These are phyloP conservation scores for Ottelia alismoides DNA, from an alignment of 106 monocot genomes.

Conservation along the genomic window DNA sequence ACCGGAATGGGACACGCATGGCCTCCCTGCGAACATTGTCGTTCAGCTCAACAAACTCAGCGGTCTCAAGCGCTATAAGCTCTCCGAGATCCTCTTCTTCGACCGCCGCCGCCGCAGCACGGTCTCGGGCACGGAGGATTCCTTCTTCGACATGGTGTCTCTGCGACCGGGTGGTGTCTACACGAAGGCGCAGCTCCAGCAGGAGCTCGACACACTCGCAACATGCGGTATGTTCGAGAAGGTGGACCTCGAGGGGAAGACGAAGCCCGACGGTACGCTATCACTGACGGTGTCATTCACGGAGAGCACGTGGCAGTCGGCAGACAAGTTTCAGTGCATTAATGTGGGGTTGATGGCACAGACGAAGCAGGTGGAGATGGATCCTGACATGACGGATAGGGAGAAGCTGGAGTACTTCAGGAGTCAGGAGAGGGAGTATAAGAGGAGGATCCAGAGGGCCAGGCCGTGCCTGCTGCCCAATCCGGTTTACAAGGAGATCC, in stretches of 20 bases:
- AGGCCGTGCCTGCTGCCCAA: constrained; percentile 63
- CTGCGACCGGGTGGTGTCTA: constrained; percentile 76
- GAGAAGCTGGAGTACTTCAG: constrained; percentile 88
- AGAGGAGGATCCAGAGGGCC: constrained; percentile 51
- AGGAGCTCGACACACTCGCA: constrained; percentile 81
- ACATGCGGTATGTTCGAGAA: constrained; percentile 97
- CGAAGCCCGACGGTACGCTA: constrained; percentile 83
- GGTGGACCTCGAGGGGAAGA: constrained; percentile 82
- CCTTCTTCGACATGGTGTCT: constrained; percentile 99
- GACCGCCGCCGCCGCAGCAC: constrained; percentile 42
- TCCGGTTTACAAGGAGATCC: constrained; percentile 65
- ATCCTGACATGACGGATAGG: constrained; percentile 88
- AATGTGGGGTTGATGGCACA: constrained; percentile 86
- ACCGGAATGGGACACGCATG: constrained; percentile 78
- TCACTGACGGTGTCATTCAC: constrained; percentile 57
- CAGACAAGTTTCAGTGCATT: constrained; percentile 77
- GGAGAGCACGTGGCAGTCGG: constrained; percentile 94
- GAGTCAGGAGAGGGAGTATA: constrained; percentile 77
- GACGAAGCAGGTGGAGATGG: constrained; percentile 72
- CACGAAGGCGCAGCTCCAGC: constrained; percentile 76
- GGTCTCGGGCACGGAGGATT: constrained; percentile 45
- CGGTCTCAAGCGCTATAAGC: constrained; percentile 78
- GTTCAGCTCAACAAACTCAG: constrained; percentile 74
- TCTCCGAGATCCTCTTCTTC: constrained; percentile 83
- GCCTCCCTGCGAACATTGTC: constrained; percentile 67